Conservation (phyloP, 2,329 filamentous ascomycete genomes). For the Fusarium sp. region DNA sequence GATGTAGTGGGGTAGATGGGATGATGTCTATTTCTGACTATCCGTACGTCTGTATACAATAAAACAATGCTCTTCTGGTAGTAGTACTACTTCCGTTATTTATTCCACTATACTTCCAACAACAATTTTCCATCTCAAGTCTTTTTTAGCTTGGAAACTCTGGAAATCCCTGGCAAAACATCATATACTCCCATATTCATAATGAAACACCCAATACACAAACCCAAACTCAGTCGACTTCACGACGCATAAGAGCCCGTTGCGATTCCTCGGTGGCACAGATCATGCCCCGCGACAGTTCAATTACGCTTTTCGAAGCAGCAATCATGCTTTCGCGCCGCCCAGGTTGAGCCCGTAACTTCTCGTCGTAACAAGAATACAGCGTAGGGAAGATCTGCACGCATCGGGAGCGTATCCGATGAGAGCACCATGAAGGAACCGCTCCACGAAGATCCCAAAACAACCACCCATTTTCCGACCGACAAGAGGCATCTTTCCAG, state of each 20-base stretch:
- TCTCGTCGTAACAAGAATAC: not conserved
- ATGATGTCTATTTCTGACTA: no score
- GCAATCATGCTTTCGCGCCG: not conserved
- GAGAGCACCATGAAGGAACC: not conserved
- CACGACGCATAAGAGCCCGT: no score
- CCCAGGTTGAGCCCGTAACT: not conserved
- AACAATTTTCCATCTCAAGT: no score
- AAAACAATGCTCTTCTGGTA: no score
- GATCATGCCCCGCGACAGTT: not conserved
- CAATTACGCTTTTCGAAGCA: not conserved
- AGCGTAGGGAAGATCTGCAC: not conserved
- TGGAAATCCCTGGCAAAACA: fast-evolving
- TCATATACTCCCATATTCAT: fast-evolving
- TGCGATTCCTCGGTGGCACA: not conserved
- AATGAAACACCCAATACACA: not conserved
- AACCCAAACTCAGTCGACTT: not conserved
- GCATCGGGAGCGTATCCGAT: not conserved
- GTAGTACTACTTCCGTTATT: no score
- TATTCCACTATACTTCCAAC: no score
- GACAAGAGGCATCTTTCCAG: not conserved
- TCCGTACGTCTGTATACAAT: no score
- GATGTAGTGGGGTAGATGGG: no score
- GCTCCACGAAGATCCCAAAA: not conserved
- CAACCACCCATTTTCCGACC: not conserved
- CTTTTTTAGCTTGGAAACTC: not conserved